These are phyloP conservation scores for Suhomyces kilbournensis DNA, from an alignment of 805 yeast species.

Conservation along the genomic window DNA sequence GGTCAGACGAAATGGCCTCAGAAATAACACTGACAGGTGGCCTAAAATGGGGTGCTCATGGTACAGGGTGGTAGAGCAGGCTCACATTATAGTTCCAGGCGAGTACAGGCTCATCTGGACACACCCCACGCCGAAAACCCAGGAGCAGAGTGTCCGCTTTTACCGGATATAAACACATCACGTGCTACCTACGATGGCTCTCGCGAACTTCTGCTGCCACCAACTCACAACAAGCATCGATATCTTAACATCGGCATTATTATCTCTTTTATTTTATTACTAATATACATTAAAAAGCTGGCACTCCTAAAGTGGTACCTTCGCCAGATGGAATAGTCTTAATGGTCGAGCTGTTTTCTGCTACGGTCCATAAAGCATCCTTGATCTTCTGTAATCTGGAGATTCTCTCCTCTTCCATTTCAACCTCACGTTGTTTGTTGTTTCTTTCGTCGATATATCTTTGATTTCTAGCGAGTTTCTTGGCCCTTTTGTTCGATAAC, in stretches of 20 bases:
- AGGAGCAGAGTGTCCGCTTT: neutral
- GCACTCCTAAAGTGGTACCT: slow-evolving; percentile 85
- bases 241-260: no score
- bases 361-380: slow-evolving; percentile 68
- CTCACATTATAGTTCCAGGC: neutral
- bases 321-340: slow-evolving; percentile 49
- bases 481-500: slow-evolving; percentile 71
- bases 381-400: slow-evolving; percentile 49
- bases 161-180: neutral
- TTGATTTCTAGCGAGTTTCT: slow-evolving; percentile 76
- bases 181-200: neutral
- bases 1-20: neutral
- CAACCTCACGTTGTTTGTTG: slow-evolving; percentile 36
- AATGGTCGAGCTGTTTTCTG: slow-evolving; percentile 54
- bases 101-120: neutral
- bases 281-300: slow-evolving; percentile 41
- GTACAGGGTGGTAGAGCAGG: neutral
- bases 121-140: neutral
- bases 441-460: slow-evolving; percentile 63
- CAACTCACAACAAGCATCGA: no score
- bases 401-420: slow-evolving; percentile 43
- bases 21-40: neutral
- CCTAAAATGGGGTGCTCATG: no score
- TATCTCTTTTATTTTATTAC: neutral
- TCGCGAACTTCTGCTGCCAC: no score